phyloP scores from a whole-genome alignment of 768 basidiomycete genomes.

The Lepiota subincarnata region DNA sequence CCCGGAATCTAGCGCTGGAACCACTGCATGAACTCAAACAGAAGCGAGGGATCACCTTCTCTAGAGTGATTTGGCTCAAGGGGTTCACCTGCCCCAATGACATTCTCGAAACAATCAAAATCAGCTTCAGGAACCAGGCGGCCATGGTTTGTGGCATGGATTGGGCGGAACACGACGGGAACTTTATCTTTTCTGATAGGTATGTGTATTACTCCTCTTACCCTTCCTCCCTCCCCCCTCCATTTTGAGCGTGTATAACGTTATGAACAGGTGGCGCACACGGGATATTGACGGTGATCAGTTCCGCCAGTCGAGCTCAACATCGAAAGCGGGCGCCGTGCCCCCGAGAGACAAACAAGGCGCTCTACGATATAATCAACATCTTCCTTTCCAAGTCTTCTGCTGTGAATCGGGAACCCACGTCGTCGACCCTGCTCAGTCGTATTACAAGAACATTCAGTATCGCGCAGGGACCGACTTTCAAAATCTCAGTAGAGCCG shows the following conservation, averaged over 20 bases:
- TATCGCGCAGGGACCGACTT: constrained; percentile 83
- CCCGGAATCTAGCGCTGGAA: constrained; percentile 88
- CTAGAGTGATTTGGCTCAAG: constrained; percentile 94
- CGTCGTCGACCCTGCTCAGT: constrained; percentile 91
- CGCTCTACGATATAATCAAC: constrained; percentile 79
- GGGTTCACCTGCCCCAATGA: constrained; percentile 99
- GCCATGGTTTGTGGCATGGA: constrained; percentile 99
- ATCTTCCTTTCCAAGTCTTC: constrained; percentile 97
- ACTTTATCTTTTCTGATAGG: constrained; percentile 98
- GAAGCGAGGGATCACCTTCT: constrained; percentile 77
- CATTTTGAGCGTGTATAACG: neutral
- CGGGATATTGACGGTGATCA: constrained; percentile 98
- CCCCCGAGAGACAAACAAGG: constrained; percentile 87
- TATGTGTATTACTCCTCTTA: constrained; percentile 28
- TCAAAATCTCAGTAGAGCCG: constrained; percentile 70
- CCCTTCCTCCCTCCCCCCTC: neutral
- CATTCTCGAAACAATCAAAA: constrained; percentile 91
- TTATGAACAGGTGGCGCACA: constrained; percentile 76
- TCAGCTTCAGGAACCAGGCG: constrained; percentile 86
- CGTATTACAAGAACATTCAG: constrained; percentile 85
- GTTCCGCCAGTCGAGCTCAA: constrained; percentile 94
- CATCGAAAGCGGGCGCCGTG: constrained; percentile 83
- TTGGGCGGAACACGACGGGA: constrained; percentile 97
- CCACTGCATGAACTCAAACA: constrained; percentile 80
- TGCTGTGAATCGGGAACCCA: constrained; percentile 99